These are phyloP conservation scores for Wallacemonas rigidus DNA, from an alignment of 208 protist genomes.

Conservation along the genomic window DNA sequence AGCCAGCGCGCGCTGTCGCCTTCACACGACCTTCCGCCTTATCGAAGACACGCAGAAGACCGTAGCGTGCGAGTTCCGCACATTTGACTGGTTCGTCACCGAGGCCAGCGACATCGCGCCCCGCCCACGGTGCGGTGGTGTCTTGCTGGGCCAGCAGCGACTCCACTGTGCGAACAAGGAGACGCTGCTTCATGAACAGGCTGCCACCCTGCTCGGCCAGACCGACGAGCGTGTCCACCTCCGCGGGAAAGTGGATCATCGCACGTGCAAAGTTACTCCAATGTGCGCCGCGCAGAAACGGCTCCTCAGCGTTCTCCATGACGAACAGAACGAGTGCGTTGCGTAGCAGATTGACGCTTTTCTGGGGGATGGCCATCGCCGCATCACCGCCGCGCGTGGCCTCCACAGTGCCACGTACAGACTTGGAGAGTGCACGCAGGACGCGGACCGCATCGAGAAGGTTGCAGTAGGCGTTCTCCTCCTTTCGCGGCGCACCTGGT, in stretches of 20 bases:
- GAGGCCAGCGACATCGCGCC: neutral
- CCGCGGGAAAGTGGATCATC: conserved; percentile 71
- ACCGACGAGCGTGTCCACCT: conserved; percentile 22
- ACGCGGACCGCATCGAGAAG: conserved; percentile 80
- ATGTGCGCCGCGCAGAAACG: conserved; percentile 65
- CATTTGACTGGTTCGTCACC: neutral
- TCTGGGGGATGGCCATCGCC: conserved; percentile 32
- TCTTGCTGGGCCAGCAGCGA: neutral
- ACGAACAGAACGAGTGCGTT: conserved; percentile 68
- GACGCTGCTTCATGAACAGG: conserved; percentile 13
- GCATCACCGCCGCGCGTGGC: conserved; percentile 20
- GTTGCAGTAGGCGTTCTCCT: conserved; percentile 43
- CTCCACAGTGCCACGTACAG: conserved; percentile 58
- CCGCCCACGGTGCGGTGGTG: neutral
- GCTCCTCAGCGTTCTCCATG: conserved; percentile 51
- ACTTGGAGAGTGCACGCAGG: conserved; percentile 78
- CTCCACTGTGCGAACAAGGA: conserved; percentile 24
- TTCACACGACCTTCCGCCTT: conserved; percentile 18
- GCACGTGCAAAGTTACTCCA: conserved; percentile 83
- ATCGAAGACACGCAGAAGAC: conserved; percentile 29
- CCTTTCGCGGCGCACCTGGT: neutral
- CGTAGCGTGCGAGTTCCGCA: conserved; percentile 30
- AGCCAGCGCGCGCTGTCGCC: neutral
- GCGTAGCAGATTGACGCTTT: conserved; percentile 65
- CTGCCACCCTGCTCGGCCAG: conserved; percentile 1